phyloP scores from a whole-genome alignment of 1,284 basidiomycete species.

The Chondrostereum purpureum region DNA sequence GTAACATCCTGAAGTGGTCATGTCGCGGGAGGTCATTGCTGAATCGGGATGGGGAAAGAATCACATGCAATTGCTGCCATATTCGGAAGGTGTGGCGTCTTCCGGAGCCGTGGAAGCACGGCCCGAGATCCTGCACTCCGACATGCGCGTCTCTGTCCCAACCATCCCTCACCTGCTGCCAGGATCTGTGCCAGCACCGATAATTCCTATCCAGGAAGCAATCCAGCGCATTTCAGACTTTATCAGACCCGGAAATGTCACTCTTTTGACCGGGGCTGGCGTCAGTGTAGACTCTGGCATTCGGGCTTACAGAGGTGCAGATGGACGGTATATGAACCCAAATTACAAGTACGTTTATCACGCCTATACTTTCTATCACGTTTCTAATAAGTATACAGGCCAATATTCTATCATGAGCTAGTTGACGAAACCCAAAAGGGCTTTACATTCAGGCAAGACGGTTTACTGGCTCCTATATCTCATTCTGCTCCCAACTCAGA shows the following conservation, averaged over 20 bases:
- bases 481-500: slow-evolving; percentile 1
- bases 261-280: slow-evolving; percentile 83
- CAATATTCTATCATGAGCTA: slow-evolving; percentile 78
- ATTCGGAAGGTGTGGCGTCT: no score
- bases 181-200: slow-evolving; percentile 28
- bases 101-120: no score
- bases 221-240: slow-evolving; percentile 63
- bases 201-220: slow-evolving; percentile 47
- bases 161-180: slow-evolving; percentile 60
- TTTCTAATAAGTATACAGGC: slow-evolving; percentile 27
- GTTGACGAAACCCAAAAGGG: slow-evolving; percentile 65
- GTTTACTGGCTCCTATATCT: slow-evolving; percentile 2
- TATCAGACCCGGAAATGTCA: slow-evolving; percentile 58
- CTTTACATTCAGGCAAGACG: slow-evolving; percentile 52
- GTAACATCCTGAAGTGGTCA: slow-evolving; percentile 29
- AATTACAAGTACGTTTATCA: slow-evolving; percentile 76
- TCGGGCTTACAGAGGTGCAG: slow-evolving; percentile 77
- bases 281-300: slow-evolving; percentile 92
- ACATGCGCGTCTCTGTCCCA: slow-evolving; percentile 80
- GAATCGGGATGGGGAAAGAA: slow-evolving; percentile 26
- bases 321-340: slow-evolving; percentile 85
- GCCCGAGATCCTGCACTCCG: slow-evolving; percentile 26
- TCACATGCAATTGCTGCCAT: no score
- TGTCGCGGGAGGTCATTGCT: no score
- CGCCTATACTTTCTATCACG: background rate